A percentile compares a stretch with the other conserved stretches of the same genome.
These are phyloP conservation scores for Spirogloea muscicola DNA, from an alignment of 139 green algal species.

Conservation along the genomic window DNA sequence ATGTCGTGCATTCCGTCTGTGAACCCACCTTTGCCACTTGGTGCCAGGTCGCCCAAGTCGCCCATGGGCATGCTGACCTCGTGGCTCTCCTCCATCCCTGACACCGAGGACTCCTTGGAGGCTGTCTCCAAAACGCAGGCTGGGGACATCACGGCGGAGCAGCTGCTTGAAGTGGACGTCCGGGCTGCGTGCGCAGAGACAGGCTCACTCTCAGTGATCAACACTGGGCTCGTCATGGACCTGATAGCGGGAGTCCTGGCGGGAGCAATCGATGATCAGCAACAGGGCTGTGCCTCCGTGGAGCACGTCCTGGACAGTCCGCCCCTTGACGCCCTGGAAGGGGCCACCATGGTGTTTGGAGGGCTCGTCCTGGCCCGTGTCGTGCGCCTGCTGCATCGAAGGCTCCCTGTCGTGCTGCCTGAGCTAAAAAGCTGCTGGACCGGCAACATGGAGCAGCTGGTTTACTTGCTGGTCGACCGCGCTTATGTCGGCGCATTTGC, in stretches of 20 bases:
- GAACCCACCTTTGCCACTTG: no score
- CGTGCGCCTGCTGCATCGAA: no score
- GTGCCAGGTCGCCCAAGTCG: no score
- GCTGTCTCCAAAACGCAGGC: no score
- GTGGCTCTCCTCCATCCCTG: background rate
- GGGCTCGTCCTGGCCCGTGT: constrained; percentile 30
- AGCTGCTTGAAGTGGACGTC: no score
- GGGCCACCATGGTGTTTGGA: constrained; percentile 11
- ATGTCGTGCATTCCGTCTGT: no score
- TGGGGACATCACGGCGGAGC: no score
- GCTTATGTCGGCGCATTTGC: constrained; percentile 28
- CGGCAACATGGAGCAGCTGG: constrained; percentile 26
- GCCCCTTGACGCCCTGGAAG: background rate
- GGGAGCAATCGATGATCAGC: constrained; percentile 7
- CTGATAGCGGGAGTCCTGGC: constrained; percentile 26
- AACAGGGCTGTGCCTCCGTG: constrained; percentile 2
- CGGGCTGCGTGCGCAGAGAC: no score
- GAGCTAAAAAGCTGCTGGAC: constrained; percentile 1
- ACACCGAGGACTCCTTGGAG: background rate
- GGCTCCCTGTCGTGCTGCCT: background rate
- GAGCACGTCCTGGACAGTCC: constrained; percentile 27
- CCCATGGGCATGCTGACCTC: constrained; percentile 2
- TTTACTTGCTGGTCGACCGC: constrained; percentile 19
- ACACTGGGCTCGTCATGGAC: constrained; percentile 9
- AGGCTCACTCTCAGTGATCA: no score